Evolutionary conservation across 352 stramenopile genomes (phyloP), one percentile per base, ranked within the genome.

Genomic region (Stephanocyclus meneghinianus): DNA sequence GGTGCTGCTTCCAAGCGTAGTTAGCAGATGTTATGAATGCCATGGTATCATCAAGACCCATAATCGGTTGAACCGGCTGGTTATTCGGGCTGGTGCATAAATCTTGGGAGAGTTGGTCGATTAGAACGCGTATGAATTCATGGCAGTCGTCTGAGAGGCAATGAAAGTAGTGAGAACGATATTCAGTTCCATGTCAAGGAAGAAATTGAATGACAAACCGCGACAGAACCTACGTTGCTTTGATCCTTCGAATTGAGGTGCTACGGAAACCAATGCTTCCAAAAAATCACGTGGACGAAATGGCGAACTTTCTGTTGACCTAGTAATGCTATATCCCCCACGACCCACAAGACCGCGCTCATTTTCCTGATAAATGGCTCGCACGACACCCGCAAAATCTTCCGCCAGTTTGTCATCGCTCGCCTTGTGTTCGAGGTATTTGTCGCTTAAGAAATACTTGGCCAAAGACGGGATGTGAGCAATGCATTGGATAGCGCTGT

Each of bases 211-310:
- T 2, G 3, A 59, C 10, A 26, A 59, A 32, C 15, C 15, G 4
- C 10, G 26, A 15, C 11, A 59, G 18, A 32, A 78, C 83, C 65
- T 21, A 82, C 32, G 44, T 85, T 99, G 97, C 77, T 97, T 90
- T 82, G 96, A 98, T 8, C 96, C 96, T 4, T 94, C 96, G 86
- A 99, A 99, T 74, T 97, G 93, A 26, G 96, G 95, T 2, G 94
- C 95, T 76, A 97, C 30, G 8, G 63, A 18, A 65, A 51, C 69
- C 15, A 76, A 59, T 16, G 21, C 42, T 8, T 53, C 55, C 53
- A 76, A 40, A 68, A 76, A 76, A 11, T 42, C n/a, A 21, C 18
- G 10, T 30, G 68, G 68, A 50, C 56, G 69, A 51, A 42, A 76
- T 47, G 68, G 16, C 21, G 68, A 76, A 37, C 6, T 42, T 21